phyloP scores from a whole-genome alignment of 139 green algal genomes.

The Closterium sp. region DNA sequence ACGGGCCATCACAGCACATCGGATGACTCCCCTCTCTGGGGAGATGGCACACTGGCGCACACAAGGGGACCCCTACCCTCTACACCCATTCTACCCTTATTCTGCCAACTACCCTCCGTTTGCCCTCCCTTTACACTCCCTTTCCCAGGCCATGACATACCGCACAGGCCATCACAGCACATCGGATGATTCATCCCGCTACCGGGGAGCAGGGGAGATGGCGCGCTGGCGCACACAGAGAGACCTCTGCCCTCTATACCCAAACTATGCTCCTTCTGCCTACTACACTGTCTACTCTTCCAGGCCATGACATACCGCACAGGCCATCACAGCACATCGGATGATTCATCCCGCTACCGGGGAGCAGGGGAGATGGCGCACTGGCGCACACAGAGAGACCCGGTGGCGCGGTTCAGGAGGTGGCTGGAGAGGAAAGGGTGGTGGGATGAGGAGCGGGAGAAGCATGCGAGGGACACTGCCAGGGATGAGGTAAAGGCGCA shows the following conservation, averaged over 20 bases:
- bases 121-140: neutral
- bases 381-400: constrained; percentile 76
- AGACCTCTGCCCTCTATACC: constrained; percentile 80
- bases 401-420: constrained; percentile 71
- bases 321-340: too few species aligned
- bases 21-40: constrained; percentile 27
- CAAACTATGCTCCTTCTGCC: too few species aligned
- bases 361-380: constrained; percentile 63
- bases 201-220: constrained; percentile 78
- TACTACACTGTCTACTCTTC: too few species aligned
- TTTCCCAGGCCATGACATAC: constrained; percentile 80
- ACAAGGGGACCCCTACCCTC: constrained; percentile 64
- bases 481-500: neutral
- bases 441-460: constrained; percentile 33
- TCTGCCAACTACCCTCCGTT: neutral
- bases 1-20: too few species aligned
- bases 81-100: too few species aligned
- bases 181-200: constrained; percentile 82
- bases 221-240: constrained; percentile 64
- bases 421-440: constrained; percentile 58
- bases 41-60: constrained; percentile 75
- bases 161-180: constrained; percentile 89
- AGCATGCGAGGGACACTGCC: neutral
- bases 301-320: too few species aligned
- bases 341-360: too few species aligned